Evolutionary conservation across 352 stramenopile genomes (phyloP).

Genomic region (Elongisporangium senticosum): DNA sequence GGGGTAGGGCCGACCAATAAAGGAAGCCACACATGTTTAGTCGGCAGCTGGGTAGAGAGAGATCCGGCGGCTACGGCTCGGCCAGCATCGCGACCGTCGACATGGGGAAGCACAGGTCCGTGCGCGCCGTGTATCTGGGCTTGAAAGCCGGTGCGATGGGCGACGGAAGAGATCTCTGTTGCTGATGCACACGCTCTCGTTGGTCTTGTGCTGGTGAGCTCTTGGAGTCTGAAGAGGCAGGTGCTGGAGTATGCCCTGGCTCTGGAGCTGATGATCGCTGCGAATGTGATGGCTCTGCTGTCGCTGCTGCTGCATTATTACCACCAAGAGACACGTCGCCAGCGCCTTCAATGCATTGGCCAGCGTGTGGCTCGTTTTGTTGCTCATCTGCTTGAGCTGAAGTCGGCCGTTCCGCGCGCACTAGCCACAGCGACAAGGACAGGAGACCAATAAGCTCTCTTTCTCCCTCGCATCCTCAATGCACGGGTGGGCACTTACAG

Average conservation of each 20-base stretch:
- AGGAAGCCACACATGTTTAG: background rate
- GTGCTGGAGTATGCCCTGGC: background rate
- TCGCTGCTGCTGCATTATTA: background rate
- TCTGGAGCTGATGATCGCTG: background rate
- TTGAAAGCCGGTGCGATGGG: conserved; percentile 9
- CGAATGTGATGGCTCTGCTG: background rate
- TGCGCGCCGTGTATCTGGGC: conserved; percentile 42
- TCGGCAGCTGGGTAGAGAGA: conserved; percentile 1
- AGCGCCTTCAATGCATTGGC: background rate
- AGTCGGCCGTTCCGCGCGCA: background rate
- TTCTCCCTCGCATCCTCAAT: background rate
- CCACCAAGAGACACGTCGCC: background rate
- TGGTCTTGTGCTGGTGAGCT: background rate
- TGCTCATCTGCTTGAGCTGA: background rate
- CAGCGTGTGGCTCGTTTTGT: background rate
- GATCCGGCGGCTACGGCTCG: conserved; percentile 20
- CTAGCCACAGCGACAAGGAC: background rate
- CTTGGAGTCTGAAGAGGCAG: background rate
- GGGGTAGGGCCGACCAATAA: background rate
- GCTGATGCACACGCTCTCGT: background rate
- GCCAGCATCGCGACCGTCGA: conserved; percentile 67
- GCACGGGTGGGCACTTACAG: conserved; percentile 29
- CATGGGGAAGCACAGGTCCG: conserved; percentile 68
- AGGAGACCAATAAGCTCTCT: background rate
- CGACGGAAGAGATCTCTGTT: background rate